Evolutionary conservation across 208 protist species (phyloP).

Genomic region (Trypanosoma rangeli): DNA sequence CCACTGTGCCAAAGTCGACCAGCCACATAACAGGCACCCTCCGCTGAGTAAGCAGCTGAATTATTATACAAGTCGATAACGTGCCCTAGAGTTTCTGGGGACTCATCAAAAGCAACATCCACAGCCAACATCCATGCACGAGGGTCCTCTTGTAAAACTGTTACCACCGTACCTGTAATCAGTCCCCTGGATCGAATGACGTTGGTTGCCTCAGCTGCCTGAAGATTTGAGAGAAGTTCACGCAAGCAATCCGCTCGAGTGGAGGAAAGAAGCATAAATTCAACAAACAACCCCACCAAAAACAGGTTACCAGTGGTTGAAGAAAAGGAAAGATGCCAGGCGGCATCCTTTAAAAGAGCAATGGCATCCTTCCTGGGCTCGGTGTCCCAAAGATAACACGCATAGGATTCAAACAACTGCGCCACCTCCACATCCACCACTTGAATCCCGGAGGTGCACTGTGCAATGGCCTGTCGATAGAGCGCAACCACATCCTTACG

Average conservation of each 20-base stretch:
- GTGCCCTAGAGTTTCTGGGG: constrained; percentile 18
- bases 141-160: constrained; percentile 26
- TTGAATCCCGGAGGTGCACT: constrained; percentile 54
- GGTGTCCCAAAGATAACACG: constrained; percentile 40
- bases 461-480: constrained; percentile 66
- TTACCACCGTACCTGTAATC: constrained; percentile 22
- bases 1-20: constrained; percentile 35
- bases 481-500: constrained; percentile 38
- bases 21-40: constrained; percentile 60
- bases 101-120: constrained; percentile 32
- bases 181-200: constrained; percentile 24
- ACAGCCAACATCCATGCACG: constrained; percentile 45
- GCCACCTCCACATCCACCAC: constrained; percentile 50
- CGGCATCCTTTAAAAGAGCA: constrained; percentile 45
- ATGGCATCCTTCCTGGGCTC: constrained; percentile 36
- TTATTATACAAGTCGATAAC: constrained; percentile 30
- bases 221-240: constrained; percentile 23
- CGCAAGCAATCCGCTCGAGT: constrained; percentile 5
- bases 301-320: constrained; percentile 49
- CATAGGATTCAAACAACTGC: constrained; percentile 60
- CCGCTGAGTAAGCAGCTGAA: constrained; percentile 47
- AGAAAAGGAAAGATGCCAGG: constrained; percentile 65
- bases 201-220: background rate
- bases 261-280: constrained; percentile 40
- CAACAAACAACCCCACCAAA: constrained; percentile 59